Evolutionary conservation across 768 basidiomycete genomes (phyloP).

Genomic region (Suillus cothurnatus): DNA sequence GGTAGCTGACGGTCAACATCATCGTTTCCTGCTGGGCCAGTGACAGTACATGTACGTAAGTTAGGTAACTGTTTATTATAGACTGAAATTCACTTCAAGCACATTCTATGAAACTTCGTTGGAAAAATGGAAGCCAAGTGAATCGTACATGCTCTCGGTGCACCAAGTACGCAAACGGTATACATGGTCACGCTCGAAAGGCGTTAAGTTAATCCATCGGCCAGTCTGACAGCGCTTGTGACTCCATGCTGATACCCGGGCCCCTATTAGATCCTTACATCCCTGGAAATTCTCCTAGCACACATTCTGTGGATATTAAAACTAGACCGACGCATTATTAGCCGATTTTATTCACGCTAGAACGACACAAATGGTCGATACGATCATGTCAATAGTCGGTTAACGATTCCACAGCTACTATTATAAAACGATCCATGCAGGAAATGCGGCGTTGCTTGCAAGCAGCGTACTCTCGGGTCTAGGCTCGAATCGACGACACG

Average conservation of each 20-base stretch:
- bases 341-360: background rate
- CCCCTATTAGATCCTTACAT: background rate
- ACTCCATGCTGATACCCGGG: background rate
- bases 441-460: background rate
- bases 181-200: background rate
- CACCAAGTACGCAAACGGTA: background rate
- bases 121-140: background rate
- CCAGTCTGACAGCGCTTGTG: background rate
- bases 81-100: too few species aligned
- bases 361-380: background rate
- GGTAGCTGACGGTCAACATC: background rate
- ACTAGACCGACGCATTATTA: background rate
- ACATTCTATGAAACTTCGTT: background rate
- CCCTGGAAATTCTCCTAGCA: background rate
- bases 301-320: background rate
- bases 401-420: background rate
- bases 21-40: background rate
- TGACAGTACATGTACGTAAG: background rate
- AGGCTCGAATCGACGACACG: background rate
- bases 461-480: background rate
- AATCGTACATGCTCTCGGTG: background rate
- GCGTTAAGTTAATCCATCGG: background rate
- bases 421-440: background rate
- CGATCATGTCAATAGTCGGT: background rate
- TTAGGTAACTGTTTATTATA: background rate